Conservation (phyloP, 1,139 yeast species). For the Sugiyamaella japonica region DNA sequence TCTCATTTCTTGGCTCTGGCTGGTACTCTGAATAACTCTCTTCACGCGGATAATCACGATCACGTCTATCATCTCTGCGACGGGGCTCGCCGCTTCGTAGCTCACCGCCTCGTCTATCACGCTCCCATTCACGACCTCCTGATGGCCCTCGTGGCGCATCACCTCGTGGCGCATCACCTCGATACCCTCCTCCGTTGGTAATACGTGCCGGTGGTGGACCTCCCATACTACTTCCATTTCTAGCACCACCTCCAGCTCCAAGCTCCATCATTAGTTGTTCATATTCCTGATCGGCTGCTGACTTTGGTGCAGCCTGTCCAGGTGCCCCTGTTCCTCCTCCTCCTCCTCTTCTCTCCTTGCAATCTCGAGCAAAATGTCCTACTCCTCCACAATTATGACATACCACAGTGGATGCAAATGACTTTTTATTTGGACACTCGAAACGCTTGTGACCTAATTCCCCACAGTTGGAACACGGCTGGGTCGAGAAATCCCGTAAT, state of each 20-base stretch:
- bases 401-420: constrained; percentile 56
- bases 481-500: constrained; percentile 72
- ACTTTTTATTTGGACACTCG: constrained; percentile 60
- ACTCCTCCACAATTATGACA: constrained; percentile 77
- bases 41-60: constrained; percentile 12
- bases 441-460: constrained; percentile 60
- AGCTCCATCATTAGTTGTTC: constrained; percentile 54
- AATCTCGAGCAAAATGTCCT: constrained; percentile 90
- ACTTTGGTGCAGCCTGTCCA: constrained; percentile 16
- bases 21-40: constrained; percentile 20
- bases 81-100: constrained; percentile 21
- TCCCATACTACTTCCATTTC: constrained; percentile 16
- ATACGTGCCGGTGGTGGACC: constrained; percentile 2
- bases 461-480: constrained; percentile 63
- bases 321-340: constrained; percentile 14
- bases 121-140: constrained; percentile 6
- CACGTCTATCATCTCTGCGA: constrained; percentile 23
- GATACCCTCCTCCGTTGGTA: background rate
- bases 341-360: constrained; percentile 47
- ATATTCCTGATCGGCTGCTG: constrained; percentile 49
- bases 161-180: background rate
- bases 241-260: constrained; percentile 12
- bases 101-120: constrained; percentile 15
- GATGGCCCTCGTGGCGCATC: constrained; percentile 5
- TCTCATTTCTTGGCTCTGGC: constrained; percentile 6